Evolutionary conservation across 805 yeast species (phyloP), one percentile per base, ranked within the genome.

Genomic region (Candida tammaniensis): DNA sequence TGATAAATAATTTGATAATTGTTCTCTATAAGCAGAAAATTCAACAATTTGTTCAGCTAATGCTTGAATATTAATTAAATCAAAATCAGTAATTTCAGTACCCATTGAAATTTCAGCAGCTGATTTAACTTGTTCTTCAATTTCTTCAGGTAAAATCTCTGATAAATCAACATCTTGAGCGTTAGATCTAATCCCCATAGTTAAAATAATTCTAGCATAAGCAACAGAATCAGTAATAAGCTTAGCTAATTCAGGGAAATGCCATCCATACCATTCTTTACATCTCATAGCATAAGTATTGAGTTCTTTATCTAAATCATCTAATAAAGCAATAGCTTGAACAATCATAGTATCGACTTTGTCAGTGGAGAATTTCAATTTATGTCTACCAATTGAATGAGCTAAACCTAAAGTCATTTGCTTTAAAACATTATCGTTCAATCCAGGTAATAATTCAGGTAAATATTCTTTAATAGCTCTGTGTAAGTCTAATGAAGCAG

Each of bases 251-350:
- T 93, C 98, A 24, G 98, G 98, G 82, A 93, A 93, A 68, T 93
- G 98, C 98, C 98, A 93, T 48, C 98, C 98, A 70, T 93, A 93
- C 98, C 98, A 93, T 71, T 93, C 98, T 72, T 91, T 93, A 69
- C 91, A 80, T 72, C 98, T 82, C 98, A 93, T 93, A 49, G 98
- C 96, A 55, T 91, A 93, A 34, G 97, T 93, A 72, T 93, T 93
- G 54, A 93, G 77, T 66, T 93, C 98, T 70, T 93, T 93, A 72
- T 93, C 98, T 54, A 93, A 76, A 57, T 93, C 97, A 55, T 93
- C 98, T 56, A 93, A 76, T 48, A 93, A 73, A 14, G 98, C 96
- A 67, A 93, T 93, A 39, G 98, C 98, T 72, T 93, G 98, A 46
- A 93, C 94, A 61, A 93, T 91, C 98, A 93, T 93, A 46, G 94